Evolutionary conservation across 352 stramenopile species (phyloP), one percentile per base, ranked within the genome.

Genomic region (Pythium biforme): DNA sequence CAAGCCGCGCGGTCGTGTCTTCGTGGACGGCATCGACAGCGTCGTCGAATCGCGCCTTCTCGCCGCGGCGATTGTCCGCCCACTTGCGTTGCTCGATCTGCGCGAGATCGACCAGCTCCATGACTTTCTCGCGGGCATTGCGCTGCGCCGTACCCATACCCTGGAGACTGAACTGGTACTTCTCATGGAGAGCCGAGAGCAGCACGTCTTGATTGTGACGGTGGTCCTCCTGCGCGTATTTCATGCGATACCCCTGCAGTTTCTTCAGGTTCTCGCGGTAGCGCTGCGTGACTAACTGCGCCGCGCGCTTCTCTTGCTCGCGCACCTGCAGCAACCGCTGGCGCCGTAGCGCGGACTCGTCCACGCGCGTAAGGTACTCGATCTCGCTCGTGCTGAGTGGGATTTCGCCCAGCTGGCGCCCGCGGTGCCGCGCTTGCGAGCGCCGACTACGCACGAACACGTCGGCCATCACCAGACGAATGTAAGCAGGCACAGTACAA

Each of bases 221-320:
- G 17, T 79, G 63, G 22, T 75, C 55, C 2, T 58, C 68, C 15
- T 77, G 70, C 5, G 57, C 59, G n/a, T 54, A 39, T 15, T 62
- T 59, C 22, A 73, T 67, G 55, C 82, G 79, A 15, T 62, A 46
- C 22, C 61, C 40, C 54, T 83, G 83, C 58, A 93, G 59, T 22
- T 66, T 64, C 2, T 69, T 70, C 50, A 91, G 58, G 60, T 91
- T 90, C 12, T 84, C 70, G 40, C 80, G 81, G 61, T 92, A 92
- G 6, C 81, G 77, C 59, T 77, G 69, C 31, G 83, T 92, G 63
- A 92, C 79, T 31, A 87, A 66, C 64, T 88, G 81, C 45, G 83
- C 76, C 1, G 86, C 56, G 39, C 71, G 76, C 25, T 77, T 79
- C 62, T 92, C 83, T 22, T 83, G 69, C 23, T 79, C 72, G 23